A percentile compares a stretch with the other conserved stretches of the same genome.
Conservation (phyloP, 2,329 filamentous ascomycete genomes). For the Hortaea sp. region DNA sequence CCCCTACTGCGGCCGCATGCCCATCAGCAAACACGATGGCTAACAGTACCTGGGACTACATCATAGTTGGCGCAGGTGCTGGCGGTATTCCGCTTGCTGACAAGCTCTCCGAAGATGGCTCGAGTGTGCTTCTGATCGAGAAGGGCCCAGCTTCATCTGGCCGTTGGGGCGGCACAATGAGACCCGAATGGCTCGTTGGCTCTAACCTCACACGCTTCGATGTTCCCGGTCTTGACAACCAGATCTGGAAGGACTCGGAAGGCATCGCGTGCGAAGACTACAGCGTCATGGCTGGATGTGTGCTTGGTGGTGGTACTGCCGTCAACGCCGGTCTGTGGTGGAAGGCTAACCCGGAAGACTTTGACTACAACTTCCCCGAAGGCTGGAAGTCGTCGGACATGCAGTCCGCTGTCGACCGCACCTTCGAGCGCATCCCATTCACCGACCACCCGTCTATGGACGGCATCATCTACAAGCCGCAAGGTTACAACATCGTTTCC, state of each 20-base stretch:
- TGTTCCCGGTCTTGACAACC: conserved; percentile 60
- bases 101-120: conserved; percentile 53
- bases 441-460: conserved; percentile 57
- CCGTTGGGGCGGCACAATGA: conserved; percentile 53
- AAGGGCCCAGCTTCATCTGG: conserved; percentile 47
- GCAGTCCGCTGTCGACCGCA: conserved; percentile 46
- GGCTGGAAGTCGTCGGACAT: conserved; percentile 62
- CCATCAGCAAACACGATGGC: conserved; percentile 21
- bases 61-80: conserved; percentile 54
- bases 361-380: conserved; percentile 60
- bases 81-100: conserved; percentile 51
- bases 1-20: conserved; percentile 15
- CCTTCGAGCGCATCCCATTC: conserved; percentile 61
- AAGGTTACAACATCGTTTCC: conserved; percentile 54
- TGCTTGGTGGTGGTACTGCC: conserved; percentile 57
- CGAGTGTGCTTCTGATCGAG: conserved; percentile 51
- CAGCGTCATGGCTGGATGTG: conserved; percentile 63
- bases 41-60: conserved; percentile 49
- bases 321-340: conserved; percentile 62
- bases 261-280: conserved; percentile 59
- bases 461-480: conserved; percentile 55
- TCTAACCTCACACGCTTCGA: conserved; percentile 60
- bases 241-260: conserved; percentile 55
- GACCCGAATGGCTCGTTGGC: conserved; percentile 51
- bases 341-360: conserved; percentile 55